Conservation (phyloP, 2,329 filamentous ascomycete genomes). For the Scorias spongiosa region DNA sequence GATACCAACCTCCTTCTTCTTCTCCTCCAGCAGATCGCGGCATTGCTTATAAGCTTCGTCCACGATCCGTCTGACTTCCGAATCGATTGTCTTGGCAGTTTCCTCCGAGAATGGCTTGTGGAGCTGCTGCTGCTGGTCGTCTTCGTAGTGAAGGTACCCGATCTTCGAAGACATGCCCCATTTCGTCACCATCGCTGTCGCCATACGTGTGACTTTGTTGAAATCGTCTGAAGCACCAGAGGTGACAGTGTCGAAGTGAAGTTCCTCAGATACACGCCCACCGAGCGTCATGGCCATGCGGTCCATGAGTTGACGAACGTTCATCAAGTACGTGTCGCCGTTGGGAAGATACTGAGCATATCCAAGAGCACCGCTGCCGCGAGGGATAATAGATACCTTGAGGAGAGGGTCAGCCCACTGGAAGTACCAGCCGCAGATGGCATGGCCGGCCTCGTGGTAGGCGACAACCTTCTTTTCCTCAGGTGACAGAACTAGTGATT, state of each 20-base stretch:
- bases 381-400: constrained; percentile 96
- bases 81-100: constrained; percentile 82
- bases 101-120: constrained; percentile 94
- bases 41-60: constrained; percentile 89
- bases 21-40: constrained; percentile 63
- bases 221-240: constrained; percentile 93
- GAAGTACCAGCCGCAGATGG: constrained; percentile 97
- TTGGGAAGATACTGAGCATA: constrained; percentile 98
- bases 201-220: constrained; percentile 94
- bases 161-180: constrained; percentile 97
- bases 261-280: constrained; percentile 84
- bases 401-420: constrained; percentile 90
- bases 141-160: constrained; percentile 79
- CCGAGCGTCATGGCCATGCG: constrained; percentile 99
- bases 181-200: constrained; percentile 95
- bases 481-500: constrained; percentile 82
- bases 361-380: constrained; percentile 80
- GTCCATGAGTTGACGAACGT: constrained; percentile 88
- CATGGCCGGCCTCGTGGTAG: constrained; percentile 96
- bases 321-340: constrained; percentile 90
- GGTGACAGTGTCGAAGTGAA: constrained; percentile 94
- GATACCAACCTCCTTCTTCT: constrained; percentile 75
- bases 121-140: constrained; percentile 62
- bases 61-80: constrained; percentile 80
- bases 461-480: constrained; percentile 92